Base-by-base conservation (phyloP, 2,329 filamentous ascomycete species). In the Cordyceps cicadae region DNA sequence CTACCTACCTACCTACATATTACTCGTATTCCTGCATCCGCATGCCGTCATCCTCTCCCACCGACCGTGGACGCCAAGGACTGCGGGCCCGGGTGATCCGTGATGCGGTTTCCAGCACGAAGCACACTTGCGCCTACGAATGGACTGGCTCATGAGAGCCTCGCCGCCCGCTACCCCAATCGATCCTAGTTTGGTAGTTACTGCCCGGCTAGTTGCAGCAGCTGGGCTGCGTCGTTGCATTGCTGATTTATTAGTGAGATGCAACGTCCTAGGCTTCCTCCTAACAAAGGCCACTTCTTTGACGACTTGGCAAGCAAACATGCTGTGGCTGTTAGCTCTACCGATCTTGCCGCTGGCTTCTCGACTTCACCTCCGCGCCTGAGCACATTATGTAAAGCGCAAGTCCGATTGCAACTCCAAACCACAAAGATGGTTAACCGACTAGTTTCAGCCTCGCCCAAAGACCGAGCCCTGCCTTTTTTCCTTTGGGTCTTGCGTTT, bases 21-120 rank as follows among this genome's bases (percentile, higher is more conserved):
- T 15, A n/a, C 46, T 60, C 58, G 58, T 60, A 60, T 60, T 60
- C 51, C 32, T 54, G 50, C 58, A 60, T 49, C 50, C 49, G 14
- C 26, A 60, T 60, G 58, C 58, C 58, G 58, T 60, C 58, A 60
- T 60, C 17, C 19, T 49, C 50, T 39, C 19, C 58, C 51, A 32
- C 51, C 29, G 9, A 14, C 50, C 49, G 24, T 15, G 21, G 32
- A 41, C 41, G 58, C 58, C 58, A 49, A 60, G 56, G 49, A 34
- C 56, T 21, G 48, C 49, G 56, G 56, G 41, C 26, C 15, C 39
- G 48, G 26, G 17, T 60, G 50, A 54, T 60, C 58, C 58, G 32
- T 59, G 32, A 60, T 48, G 43, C 39, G n/a, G 9, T 11, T 37
- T 2, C 32, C 32, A 34, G 32, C 32, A 34, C 11, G 32, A 9